A percentile compares a stretch with the other conserved stretches of the same genome.
phyloP scores from a whole-genome alignment of 164 flowering plant genomes.

The Chloranthus sessilifolius region DNA sequence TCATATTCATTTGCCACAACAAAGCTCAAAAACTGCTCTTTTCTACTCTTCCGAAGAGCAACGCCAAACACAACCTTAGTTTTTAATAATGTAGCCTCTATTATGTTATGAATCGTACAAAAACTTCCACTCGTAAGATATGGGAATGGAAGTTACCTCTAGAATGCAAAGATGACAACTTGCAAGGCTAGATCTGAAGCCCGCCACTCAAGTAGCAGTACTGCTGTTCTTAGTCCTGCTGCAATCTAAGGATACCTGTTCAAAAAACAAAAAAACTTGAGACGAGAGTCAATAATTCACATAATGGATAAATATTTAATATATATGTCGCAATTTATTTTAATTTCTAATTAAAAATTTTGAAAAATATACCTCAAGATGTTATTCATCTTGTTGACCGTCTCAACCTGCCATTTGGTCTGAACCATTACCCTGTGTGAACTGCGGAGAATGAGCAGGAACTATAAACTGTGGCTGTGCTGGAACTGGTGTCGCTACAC shows the following conservation, averaged over 20 bases:
- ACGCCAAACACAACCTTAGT: neutral
- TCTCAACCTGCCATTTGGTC: conserved; percentile 85
- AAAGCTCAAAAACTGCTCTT: no score
- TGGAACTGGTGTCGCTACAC: conserved; percentile 62
- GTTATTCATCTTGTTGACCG: conserved; percentile 45
- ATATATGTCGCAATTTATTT: neutral
- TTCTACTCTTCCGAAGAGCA: no score
- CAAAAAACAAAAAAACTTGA: conserved; percentile 2
- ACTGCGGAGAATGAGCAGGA: conserved; percentile 79
- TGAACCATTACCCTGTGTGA: conserved; percentile 76
- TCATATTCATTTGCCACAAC: no score
- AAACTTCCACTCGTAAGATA: no score
- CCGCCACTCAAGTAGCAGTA: conserved; percentile 93
- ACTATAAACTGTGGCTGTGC: conserved; percentile 72
- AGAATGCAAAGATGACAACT: conserved; percentile 82
- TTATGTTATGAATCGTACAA: neutral
- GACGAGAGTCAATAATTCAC: neutral
- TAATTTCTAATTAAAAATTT: no score
- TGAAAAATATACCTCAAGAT: conserved; percentile 24
- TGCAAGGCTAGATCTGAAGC: conserved; percentile 97
- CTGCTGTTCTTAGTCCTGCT: conserved; percentile 94
- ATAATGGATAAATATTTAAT: no score
- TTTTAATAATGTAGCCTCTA: neutral
- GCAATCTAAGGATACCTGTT: conserved; percentile 81
- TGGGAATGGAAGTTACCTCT: conserved; percentile 44